phyloP scores from a whole-genome alignment of 2,329 filamentous ascomycete genomes.

The Phaeosphaeria sp. region DNA sequence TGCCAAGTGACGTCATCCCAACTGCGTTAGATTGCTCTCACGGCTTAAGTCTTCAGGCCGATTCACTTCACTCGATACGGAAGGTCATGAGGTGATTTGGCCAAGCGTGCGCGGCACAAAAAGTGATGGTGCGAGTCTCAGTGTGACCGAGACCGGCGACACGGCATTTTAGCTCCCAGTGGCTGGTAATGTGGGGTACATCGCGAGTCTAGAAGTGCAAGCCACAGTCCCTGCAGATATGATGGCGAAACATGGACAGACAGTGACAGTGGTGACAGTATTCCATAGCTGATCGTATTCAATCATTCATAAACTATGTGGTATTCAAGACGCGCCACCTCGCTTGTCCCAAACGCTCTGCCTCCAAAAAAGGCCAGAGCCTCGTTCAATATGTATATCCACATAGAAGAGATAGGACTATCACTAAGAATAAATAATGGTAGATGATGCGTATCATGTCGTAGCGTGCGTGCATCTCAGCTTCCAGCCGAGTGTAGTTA shows the following conservation, averaged over 20 bases:
- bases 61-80: constrained; percentile 5
- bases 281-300: neutral
- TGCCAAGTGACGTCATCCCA: constrained; percentile 21
- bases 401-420: neutral
- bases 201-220: neutral
- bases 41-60: neutral
- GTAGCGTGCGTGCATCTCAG: neutral
- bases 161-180: neutral
- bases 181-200: constrained; percentile 5
- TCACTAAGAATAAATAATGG: neutral
- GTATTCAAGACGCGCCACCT: neutral
- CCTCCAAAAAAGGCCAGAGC: neutral
- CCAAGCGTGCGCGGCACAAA: constrained; percentile 4
- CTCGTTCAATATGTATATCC: neutral
- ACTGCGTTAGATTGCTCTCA: constrained; percentile 5
- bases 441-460: neutral
- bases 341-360: neutral
- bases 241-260: neutral
- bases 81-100: constrained; percentile 12
- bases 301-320: neutral
- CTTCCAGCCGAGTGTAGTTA: neutral
- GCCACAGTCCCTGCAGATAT: neutral
- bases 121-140: neutral
- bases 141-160: neutral
- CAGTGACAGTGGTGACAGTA: neutral